Evolutionary conservation across 768 basidiomycete species (phyloP).

Genomic region (Leccinum arenicola): DNA sequence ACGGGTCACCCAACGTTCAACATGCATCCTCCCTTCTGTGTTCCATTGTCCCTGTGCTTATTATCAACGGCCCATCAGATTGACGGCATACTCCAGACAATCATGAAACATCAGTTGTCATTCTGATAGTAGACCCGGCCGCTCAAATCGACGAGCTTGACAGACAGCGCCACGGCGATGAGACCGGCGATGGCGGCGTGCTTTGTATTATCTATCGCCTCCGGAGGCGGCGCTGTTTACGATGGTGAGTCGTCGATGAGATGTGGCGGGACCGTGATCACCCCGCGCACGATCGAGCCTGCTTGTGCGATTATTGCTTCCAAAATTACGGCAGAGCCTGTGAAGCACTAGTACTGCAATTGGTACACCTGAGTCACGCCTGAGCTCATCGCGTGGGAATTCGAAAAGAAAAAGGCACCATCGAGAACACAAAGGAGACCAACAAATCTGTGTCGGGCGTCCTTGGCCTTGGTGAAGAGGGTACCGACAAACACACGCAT

Average conservation of each 20-base stretch:
- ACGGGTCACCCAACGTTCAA: too few relatives aligned
- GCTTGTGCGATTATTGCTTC: background rate
- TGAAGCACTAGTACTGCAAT: too few relatives aligned
- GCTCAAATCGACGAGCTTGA: slow-evolving; percentile 13
- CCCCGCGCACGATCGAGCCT: slow-evolving; percentile 2
- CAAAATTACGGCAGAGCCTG: too few relatives aligned
- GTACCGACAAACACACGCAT: slow-evolving; percentile 38
- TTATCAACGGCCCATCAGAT: background rate
- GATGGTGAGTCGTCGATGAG: slow-evolving; percentile 20
- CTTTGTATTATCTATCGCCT: slow-evolving; percentile 3
- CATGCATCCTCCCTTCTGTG: background rate
- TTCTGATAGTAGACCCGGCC: background rate
- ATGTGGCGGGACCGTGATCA: slow-evolving; percentile 1
- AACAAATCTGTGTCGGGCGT: background rate
- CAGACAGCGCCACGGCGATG: slow-evolving; percentile 15
- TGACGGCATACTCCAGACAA: too few relatives aligned
- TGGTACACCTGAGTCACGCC: too few relatives aligned
- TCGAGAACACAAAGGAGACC: slow-evolving; percentile 69
- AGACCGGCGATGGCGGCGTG: slow-evolving; percentile 9
- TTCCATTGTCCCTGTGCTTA: background rate
- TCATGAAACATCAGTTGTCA: too few relatives aligned
- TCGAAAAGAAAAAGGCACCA: too few relatives aligned
- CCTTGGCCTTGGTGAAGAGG: background rate
- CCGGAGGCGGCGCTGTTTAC: slow-evolving; percentile 5
- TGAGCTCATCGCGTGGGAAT: too few relatives aligned